Evolutionary conservation across 768 basidiomycete species (phyloP).

Genomic region (Lentinula detonsa): DNA sequence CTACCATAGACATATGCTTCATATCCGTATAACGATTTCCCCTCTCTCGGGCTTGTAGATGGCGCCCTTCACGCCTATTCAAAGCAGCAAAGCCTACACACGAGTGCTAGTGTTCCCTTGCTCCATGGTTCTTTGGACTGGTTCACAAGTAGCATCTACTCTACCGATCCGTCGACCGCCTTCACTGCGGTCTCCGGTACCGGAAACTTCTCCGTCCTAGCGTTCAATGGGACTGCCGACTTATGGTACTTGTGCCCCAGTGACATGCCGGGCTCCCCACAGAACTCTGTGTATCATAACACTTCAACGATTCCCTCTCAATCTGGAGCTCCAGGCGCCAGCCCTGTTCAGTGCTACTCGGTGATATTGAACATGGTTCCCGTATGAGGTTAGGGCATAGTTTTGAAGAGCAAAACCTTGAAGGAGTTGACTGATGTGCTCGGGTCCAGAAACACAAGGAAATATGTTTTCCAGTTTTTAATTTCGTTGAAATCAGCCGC

Average conservation of each 20-base stretch:
- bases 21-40: conserved; percentile 45
- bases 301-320: not conserved
- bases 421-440: too few relatives aligned
- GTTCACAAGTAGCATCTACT: conserved; percentile 26
- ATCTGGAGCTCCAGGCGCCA: not conserved
- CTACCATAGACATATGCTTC: conserved; percentile 36
- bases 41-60: conserved; percentile 29
- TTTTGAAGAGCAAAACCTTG: not conserved
- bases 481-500: too few relatives aligned
- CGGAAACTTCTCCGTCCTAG: conserved; percentile 20
- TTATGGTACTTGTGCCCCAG: conserved; percentile 35
- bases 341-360: not conserved
- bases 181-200: conserved; percentile 25
- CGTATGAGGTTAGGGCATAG: not conserved
- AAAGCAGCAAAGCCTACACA: conserved; percentile 24
- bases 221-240: conserved; percentile 22
- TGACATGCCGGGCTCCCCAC: not conserved
- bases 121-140: conserved; percentile 29
- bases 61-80: conserved; percentile 32
- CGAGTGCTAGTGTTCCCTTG: conserved; percentile 29
- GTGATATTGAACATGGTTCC: not conserved
- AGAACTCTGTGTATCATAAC: not conserved
- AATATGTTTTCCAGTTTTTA: too few relatives aligned
- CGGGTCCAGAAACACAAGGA: too few relatives aligned
- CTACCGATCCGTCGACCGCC: conserved; percentile 23